Evolutionary conservation across 140 eudicot genomes (phyloP).

Genomic region (Anethum foeniculum): DNA sequence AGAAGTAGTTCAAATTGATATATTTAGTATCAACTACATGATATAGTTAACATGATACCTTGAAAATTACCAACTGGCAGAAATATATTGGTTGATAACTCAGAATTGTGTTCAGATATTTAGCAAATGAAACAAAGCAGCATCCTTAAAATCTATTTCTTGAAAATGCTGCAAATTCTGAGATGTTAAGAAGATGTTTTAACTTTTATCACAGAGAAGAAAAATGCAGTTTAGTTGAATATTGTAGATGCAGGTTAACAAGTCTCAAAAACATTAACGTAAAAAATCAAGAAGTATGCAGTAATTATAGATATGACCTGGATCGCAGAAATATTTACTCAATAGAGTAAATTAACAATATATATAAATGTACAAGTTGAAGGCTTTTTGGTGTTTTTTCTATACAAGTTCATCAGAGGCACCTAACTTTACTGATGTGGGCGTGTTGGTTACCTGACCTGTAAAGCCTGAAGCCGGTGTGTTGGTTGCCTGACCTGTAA

Average conservation of each 20-base stretch:
- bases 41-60: too few species aligned
- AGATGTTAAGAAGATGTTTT: background rate
- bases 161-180: background rate
- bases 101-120: background rate
- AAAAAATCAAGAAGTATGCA: background rate
- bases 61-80: background rate
- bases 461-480: constrained; percentile 20
- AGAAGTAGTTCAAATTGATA: background rate
- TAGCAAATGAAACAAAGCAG: background rate
- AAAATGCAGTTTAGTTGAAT: background rate
- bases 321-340: background rate
- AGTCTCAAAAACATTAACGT: background rate
- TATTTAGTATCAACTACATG: background rate
- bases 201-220: background rate
- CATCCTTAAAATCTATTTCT: background rate
- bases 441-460: constrained; percentile 32
- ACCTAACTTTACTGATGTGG: constrained; percentile 43
- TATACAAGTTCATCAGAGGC: constrained; percentile 48
- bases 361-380: background rate
- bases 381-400: background rate
- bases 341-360: background rate
- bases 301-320: background rate
- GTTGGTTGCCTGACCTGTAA: background rate
- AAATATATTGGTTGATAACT: background rate
- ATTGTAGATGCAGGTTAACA: background rate